phyloP scores from a whole-genome alignment of 805 yeast genomes.

The Candida pseudoglaebosa region DNA sequence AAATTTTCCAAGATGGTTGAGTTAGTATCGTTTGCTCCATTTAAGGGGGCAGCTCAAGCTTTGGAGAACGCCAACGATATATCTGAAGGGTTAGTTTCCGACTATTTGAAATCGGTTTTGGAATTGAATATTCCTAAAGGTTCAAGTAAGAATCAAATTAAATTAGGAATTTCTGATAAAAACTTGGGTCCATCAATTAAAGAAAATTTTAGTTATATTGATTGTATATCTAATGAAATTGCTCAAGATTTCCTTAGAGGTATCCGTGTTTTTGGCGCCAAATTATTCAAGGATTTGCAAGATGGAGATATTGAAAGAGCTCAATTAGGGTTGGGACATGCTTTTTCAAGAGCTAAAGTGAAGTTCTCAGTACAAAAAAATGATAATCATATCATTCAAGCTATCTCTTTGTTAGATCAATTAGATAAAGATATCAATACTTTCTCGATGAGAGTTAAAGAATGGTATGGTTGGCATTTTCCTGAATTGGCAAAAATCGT shows the following conservation, averaged over 20 bases:
- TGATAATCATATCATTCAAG: conserved; percentile 98
- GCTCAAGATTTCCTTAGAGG: conserved; percentile 96
- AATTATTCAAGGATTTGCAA: conserved; percentile 85
- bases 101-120: conserved; percentile 81
- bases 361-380: conserved; percentile 98
- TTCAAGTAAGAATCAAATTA: conserved; percentile 61
- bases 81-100: conserved; percentile 94
- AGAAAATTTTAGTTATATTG: conserved; percentile 83
- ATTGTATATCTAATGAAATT: conserved; percentile 85
- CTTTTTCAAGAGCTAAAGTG: conserved; percentile 97
- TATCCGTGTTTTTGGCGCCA: conserved; percentile 83
- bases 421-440: conserved; percentile 98
- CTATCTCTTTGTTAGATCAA: conserved; percentile 95
- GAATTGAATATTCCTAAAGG: conserved; percentile 88
- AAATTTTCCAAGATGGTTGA: conserved; percentile 90
- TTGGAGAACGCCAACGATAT: conserved; percentile 97
- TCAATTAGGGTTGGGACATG: conserved; percentile 97
- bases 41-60: conserved; percentile 99
- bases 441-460: conserved; percentile 94
- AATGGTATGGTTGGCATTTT: conserved; percentile 99
- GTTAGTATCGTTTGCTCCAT: conserved; percentile 93
- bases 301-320: conserved; percentile 97
- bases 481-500: conserved; percentile 93
- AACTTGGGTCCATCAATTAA: conserved; percentile 96
- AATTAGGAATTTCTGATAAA: conserved; percentile 88